Evolutionary conservation across 331 rosid genomes (phyloP).

Genomic region (Cydonia oblonga): DNA sequence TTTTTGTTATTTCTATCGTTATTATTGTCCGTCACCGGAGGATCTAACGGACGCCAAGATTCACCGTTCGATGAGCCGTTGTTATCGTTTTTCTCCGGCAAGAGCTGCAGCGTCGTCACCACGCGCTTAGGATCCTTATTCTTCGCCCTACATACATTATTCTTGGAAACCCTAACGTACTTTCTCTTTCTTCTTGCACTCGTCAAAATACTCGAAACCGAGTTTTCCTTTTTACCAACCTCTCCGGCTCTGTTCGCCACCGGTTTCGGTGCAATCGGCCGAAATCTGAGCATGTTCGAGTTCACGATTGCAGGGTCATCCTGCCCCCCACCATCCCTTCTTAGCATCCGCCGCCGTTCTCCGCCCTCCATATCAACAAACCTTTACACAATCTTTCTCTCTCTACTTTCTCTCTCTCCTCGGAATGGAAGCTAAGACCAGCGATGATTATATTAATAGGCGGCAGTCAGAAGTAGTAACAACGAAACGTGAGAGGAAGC

Average conservation of each 20-base stretch:
- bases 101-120: constrained; percentile 27
- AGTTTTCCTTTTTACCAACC: constrained; percentile 1
- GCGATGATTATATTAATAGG: background rate
- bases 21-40: background rate
- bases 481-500: background rate
- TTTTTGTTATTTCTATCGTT: background rate
- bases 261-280: constrained; percentile 94
- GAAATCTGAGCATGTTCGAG: constrained; percentile 63
- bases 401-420: background rate
- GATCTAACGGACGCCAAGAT: constrained; percentile 4
- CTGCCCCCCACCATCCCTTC: constrained; percentile 13
- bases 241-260: constrained; percentile 18
- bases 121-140: background rate
- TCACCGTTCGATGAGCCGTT: background rate
- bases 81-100: constrained; percentile 15
- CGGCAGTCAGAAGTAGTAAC: background rate
- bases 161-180: constrained; percentile 78
- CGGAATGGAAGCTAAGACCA: background rate
- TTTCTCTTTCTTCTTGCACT: constrained; percentile 52
- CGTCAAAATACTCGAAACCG: background rate
- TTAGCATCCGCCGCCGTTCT: constrained; percentile 24
- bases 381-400: background rate
- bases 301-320: constrained; percentile 17
- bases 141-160: background rate
- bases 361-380: constrained; percentile 35